Evolutionary conservation across 2,329 filamentous ascomycete genomes (phyloP), one percentile per base, ranked within the genome.

Genomic region (Drechslerella dactyloides): DNA sequence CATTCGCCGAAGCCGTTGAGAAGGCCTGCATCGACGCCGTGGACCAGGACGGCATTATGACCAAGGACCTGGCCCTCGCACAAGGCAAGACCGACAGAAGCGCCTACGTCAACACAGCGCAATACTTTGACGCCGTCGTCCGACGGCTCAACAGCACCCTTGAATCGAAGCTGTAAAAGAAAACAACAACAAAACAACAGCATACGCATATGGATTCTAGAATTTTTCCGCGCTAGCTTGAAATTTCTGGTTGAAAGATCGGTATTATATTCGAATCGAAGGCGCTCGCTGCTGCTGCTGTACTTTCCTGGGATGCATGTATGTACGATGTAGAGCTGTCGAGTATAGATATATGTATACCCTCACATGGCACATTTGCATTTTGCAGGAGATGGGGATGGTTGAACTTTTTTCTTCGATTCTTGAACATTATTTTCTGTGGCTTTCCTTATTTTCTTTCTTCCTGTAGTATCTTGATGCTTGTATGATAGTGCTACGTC

Each of bases 61-160:
- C 94, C 81, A 99, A 99, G 87, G 94, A 99, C 82, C 83, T 99
- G 77, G 94, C 94, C n/a, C 86, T 97, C 69, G 90, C 93, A 54
- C 94, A 90, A 80, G 94, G 94, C 78, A 93, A 93, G 85, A 92
- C 89, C 77, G 89, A 86, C 73, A 86, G 90, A 76, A 86, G 86
- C 77, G 89, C 91, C 79, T 97, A 93, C 82, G 94, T 96, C 76
- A 97, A 92, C 59, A 97, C 93, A 66, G 86, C 84, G 76, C 90
- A 96, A 83, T 99, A 97, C 83, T 83, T 99, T 79, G 86, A 90
- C 78, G 93, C 93, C 44, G 93, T 97, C 56, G 93, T 97, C 87
- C 88, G 87, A 82, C 85, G 92, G 78, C 85, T 99, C 83, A 93
- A 93, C 87, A 83, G 83, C 75, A 87, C 87, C 76, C 83, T 96